These are phyloP conservation scores for Candida dajiaensis DNA, from an alignment of 805 yeast genomes.

Conservation along the genomic window DNA sequence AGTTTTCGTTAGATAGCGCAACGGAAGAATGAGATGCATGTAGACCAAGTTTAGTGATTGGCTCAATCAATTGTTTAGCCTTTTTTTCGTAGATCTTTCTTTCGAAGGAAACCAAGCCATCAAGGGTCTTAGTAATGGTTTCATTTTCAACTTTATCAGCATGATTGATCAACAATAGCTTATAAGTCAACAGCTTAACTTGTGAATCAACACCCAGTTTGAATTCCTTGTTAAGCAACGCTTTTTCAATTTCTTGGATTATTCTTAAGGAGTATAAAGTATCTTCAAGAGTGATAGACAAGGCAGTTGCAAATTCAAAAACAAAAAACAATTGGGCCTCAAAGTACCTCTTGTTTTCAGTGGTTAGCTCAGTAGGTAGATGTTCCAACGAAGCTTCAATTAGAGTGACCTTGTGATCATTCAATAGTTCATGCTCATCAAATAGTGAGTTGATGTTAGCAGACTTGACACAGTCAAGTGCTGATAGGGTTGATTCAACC, in stretches of 20 bases:
- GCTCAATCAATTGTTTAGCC: constrained; percentile 14
- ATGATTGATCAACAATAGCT: constrained; percentile 34
- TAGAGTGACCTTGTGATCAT: constrained; percentile 3
- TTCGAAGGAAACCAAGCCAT: constrained; percentile 11
- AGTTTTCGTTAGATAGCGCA: constrained; percentile 46
- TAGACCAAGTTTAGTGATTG: constrained; percentile 9
- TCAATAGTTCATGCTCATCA: constrained; percentile 31
- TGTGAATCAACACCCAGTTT: constrained; percentile 15
- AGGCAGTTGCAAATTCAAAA: constrained; percentile 31
- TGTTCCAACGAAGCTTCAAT: constrained; percentile 29
- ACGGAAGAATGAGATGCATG: background rate
- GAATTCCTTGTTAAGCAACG: constrained; percentile 22
- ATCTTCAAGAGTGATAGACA: background rate
- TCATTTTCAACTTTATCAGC: background rate
- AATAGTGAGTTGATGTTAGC: constrained; percentile 56
- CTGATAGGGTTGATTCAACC: constrained; percentile 75
- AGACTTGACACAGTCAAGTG: constrained; percentile 76
- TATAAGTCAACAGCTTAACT: constrained; percentile 46
- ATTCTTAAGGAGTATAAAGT: constrained; percentile 1
- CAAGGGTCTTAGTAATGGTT: constrained; percentile 5
- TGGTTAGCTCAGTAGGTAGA: constrained; percentile 28
- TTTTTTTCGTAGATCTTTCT: constrained; percentile 11
- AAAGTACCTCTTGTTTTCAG: constrained; percentile 23
- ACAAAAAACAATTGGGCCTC: constrained; percentile 33
- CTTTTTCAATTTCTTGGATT: constrained; percentile 21